Base-by-base conservation (phyloP, 495 filamentous ascomycete species). In the Clavariopsis aquatica region DNA sequence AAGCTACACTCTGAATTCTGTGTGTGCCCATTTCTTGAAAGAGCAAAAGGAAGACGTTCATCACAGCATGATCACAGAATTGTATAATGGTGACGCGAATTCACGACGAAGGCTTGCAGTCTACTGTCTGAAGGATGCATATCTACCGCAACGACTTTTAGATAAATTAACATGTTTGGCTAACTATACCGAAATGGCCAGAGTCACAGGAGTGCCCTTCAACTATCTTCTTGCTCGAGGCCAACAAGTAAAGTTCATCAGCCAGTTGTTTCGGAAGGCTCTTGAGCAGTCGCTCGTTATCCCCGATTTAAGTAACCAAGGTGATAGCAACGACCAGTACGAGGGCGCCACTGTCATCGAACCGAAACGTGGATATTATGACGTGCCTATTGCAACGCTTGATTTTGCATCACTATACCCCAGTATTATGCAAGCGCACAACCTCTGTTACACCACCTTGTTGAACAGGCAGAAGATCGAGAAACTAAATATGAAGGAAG, bases 41-140 rank as follows among this genome's bases (percentile, higher is more conserved):
- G 94, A 99, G 72, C 94, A 98, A 73, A 99, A 99, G 73, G 94
- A 99, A 76, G 94, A 99, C 75, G 94, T 99, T 1, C 95, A 99
- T 71, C 86, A 98, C 75, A 96, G 91, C 6, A 99, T 99, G 90
- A 99, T 99, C 73, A 98, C 95, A 0, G 95, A 97, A 69, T 78
- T 99, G 0, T 96, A 91, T 78, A 97, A 98, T 71, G 94, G 94
- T 26, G 96, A 92, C 0, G 85, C 93, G 0, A 93, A 97, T 71
- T 95, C 93, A 9, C 80, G 94, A 57, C 87, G 95, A 62, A 84
- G 94, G 73, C 75, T 99, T 41, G 94, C 94, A 1, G 86, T 99
- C 2, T 99, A 99, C 76, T 99, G 94, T 78, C 77, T 99, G 56
- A 99, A 99, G 76, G 94, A 99, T 80, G 94, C 94, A 9, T 98